phyloP scores from a whole-genome alignment of 2,329 filamentous ascomycete species.

The Metarhizium brunneum region DNA sequence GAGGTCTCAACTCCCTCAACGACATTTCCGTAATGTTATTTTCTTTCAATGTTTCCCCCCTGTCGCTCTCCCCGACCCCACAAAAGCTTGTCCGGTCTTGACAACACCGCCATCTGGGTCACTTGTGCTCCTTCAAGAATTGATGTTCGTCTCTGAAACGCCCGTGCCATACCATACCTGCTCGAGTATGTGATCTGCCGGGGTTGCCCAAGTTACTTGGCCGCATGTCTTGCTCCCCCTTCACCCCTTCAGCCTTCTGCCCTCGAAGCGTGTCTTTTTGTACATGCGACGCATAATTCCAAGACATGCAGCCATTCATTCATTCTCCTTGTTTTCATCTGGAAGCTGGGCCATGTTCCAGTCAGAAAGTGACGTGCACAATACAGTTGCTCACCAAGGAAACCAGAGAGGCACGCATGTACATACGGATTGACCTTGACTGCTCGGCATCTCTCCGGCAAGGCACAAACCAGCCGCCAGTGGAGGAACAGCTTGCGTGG shows the following conservation, averaged over 20 bases:
- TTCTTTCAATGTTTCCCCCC: constrained; percentile 4
- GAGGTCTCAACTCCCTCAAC: too few species aligned
- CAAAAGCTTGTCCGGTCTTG: constrained; percentile 30
- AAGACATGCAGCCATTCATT: neutral
- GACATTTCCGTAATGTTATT: too few species aligned
- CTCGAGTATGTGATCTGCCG: neutral
- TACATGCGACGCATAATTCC: neutral
- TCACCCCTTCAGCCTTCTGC: neutral
- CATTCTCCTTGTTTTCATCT: too few species aligned
- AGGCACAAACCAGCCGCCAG: neutral
- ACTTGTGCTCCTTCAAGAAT: constrained; percentile 13
- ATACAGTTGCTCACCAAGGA: too few species aligned
- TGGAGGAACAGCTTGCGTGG: neutral
- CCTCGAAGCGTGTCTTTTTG: neutral
- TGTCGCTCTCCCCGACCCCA: constrained; percentile 14
- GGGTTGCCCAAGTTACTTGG: too few species aligned
- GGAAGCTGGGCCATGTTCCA: too few species aligned
- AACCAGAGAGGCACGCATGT: too few species aligned
- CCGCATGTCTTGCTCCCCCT: too few species aligned
- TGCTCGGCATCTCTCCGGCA: neutral
- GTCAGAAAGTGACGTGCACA: too few species aligned
- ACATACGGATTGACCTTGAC: too few species aligned
- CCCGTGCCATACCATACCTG: constrained; percentile 18
- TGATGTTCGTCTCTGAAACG: constrained; percentile 26
- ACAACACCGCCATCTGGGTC: constrained; percentile 18